Base-by-base conservation (phyloP, 1,284 basidiomycete species). In the Papiliotrema nemorosa region DNA sequence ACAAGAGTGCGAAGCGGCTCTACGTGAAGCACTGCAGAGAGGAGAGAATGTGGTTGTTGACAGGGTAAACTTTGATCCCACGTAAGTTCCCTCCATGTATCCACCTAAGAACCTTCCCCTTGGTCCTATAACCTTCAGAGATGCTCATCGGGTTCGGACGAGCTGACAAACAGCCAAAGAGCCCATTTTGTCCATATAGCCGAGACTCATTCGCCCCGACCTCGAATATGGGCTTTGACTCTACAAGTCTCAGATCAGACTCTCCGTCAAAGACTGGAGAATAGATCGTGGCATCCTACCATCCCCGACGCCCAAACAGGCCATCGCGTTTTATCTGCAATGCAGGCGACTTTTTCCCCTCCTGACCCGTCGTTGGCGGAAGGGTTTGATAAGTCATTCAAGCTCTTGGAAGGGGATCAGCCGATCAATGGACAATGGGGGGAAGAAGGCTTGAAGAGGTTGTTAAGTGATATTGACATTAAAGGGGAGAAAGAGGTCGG, bases 31-130 rank as follows among this genome's bases (percentile, higher is more conserved):
- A 0, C 42, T 75, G 24, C 21, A n/a, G 29, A 22, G 50, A 1
- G 70, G 70, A 16, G 47, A 53, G 21, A 74, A 72, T 43, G 73
- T 73, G 13, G 60, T 73, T 3, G 70, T 75, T 1, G 73, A 75
- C 49, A 49, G 73, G 18, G 67, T 72, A 0, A 62, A 62, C 18
- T 75, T 75, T 55, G 70, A 75, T 54, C 50, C 55, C 5, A 47
- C 54, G 73, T 73, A 45, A 58, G 71, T 66, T 2, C 22, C 9
- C 13, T 34, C 33, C 16, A 18, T 25, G 24, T 21, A 43, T 43
- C 39, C 9, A 5, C 24, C 31, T 26, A 35, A 3, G 6, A 20
- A 29, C 6, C 25, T 18, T 26, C 27, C 12, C 5, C 5, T 25
- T 25, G 21, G 16, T 14, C 3, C 7, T 9, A 36, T 43, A 9